Conservation (phyloP, 2,329 filamentous ascomycete genomes). For the Phoma herbarum region DNA sequence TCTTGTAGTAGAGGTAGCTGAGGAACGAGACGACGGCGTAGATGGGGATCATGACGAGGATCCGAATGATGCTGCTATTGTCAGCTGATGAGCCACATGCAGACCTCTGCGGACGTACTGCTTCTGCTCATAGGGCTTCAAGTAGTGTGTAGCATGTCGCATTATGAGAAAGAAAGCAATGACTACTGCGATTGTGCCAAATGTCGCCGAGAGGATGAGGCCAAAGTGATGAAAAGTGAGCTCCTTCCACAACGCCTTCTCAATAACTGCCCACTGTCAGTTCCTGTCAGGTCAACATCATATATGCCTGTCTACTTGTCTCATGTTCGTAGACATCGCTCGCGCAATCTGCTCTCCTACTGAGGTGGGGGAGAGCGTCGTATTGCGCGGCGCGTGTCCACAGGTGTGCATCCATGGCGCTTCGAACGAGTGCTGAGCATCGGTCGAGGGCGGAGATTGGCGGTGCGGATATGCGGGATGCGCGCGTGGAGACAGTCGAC, state of each 20-base stretch:
- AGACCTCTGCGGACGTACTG: constrained; percentile 55
- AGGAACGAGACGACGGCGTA: constrained; percentile 80
- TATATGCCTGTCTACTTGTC: constrained; percentile 48
- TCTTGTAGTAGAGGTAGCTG: constrained; percentile 75
- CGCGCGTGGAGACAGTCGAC: background rate
- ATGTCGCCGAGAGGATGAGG: constrained; percentile 62
- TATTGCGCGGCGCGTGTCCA: constrained; percentile 12
- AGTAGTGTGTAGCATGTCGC: constrained; percentile 67
- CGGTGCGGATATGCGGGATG: constrained; percentile 10
- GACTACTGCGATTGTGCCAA: constrained; percentile 60
- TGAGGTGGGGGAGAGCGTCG: constrained; percentile 9
- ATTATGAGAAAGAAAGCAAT: constrained; percentile 64
- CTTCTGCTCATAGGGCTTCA: constrained; percentile 67
- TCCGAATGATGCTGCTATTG: constrained; percentile 75
- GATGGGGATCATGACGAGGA: constrained; percentile 86
- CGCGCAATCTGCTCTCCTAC: constrained; percentile 20
- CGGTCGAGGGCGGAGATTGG: constrained; percentile 18
- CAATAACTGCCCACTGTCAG: constrained; percentile 46
- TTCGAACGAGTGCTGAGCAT: constrained; percentile 11
- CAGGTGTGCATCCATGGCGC: constrained; percentile 14
- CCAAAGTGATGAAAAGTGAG: constrained; percentile 66
- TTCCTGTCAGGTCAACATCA: background rate
- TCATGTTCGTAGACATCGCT: constrained; percentile 29
- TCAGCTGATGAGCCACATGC: constrained; percentile 23
- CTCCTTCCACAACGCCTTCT: constrained; percentile 61